A percentile compares a stretch with the other conserved stretches of the same genome.
phyloP scores from a whole-genome alignment of 2,329 filamentous ascomycete species.

The Aquanectria penicillioides region DNA sequence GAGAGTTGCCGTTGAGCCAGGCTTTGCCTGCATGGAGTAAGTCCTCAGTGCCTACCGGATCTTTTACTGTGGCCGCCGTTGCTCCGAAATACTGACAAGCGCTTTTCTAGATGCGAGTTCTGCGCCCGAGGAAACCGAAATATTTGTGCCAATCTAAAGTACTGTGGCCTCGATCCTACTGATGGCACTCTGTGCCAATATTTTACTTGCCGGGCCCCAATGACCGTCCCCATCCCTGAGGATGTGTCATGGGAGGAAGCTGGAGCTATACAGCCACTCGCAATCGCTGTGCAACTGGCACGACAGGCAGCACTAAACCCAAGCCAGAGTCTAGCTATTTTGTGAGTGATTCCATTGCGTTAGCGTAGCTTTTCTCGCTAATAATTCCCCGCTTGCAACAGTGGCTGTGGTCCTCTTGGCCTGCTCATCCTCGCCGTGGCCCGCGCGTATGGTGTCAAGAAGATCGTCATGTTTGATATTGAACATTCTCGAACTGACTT shows the following conservation, averaged over 20 bases:
- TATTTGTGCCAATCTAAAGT: no score
- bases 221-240: no score
- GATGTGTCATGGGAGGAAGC: constrained; percentile 70
- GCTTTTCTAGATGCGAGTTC: no score
- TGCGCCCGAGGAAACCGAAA: no score
- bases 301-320: constrained; percentile 54
- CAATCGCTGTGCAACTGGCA: constrained; percentile 70
- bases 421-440: constrained; percentile 40
- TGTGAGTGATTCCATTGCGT: constrained; percentile 28
- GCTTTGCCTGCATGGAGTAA: no score
- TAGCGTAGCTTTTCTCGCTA: not conserved
- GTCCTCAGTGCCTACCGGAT: no score
- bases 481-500: constrained; percentile 37
- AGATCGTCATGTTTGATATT: constrained; percentile 44
- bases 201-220: no score
- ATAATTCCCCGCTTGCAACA: constrained; percentile 7
- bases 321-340: constrained; percentile 40
- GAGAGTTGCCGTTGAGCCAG: no score
- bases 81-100: no score
- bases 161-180: no score
- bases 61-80: no score
- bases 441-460: constrained; percentile 39
- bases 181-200: no score
- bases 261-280: constrained; percentile 72
- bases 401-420: constrained; percentile 43